phyloP scores from a whole-genome alignment of 2,329 filamentous ascomycete species.

The Ilyonectria robusta region DNA sequence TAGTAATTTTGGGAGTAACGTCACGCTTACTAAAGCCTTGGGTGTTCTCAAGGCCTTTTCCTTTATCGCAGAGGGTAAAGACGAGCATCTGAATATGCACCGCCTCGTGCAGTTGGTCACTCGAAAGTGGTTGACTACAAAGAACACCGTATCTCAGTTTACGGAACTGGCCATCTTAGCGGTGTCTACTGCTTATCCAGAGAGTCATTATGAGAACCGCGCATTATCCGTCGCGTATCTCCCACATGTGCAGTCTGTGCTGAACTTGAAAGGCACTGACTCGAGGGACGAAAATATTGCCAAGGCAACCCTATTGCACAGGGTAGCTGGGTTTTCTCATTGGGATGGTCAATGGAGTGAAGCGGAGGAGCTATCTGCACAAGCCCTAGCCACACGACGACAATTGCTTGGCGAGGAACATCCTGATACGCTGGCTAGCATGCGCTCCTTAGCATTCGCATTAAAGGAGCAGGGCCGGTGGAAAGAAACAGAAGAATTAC shows the following conservation, averaged over 20 bases:
- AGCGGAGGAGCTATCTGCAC: not conserved
- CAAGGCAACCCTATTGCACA: conserved; percentile 11
- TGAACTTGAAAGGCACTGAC: conserved; percentile 22
- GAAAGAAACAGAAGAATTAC: too few relatives aligned
- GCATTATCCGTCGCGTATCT: conserved; percentile 34
- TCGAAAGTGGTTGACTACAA: conserved; percentile 13
- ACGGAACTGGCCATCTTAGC: conserved; percentile 37
- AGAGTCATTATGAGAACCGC: conserved; percentile 6
- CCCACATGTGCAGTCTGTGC: conserved; percentile 42
- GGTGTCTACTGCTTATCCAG: conserved; percentile 38
- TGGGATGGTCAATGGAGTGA: not conserved
- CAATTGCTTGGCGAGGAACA: conserved; percentile 1
- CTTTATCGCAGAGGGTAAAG: conserved; percentile 3
- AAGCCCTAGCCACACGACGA: not conserved
- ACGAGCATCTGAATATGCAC: conserved; percentile 27
- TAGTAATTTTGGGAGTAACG: too few relatives aligned
- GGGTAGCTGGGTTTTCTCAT: conserved; percentile 10
- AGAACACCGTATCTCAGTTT: conserved; percentile 1
- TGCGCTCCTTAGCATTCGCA: not conserved
- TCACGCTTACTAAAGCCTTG: conserved; percentile 35
- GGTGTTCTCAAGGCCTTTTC: conserved; percentile 49
- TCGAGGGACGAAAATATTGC: conserved; percentile 27
- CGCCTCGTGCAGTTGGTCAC: conserved; percentile 29
- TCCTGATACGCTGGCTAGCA: not conserved
- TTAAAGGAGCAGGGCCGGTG: not conserved